Percentiles rank a stretch among this genome's conserved stretches.
These are phyloP conservation scores for Neurospora sp. DNA, from an alignment of 495 filamentous ascomycete genomes.

Conservation along the genomic window DNA sequence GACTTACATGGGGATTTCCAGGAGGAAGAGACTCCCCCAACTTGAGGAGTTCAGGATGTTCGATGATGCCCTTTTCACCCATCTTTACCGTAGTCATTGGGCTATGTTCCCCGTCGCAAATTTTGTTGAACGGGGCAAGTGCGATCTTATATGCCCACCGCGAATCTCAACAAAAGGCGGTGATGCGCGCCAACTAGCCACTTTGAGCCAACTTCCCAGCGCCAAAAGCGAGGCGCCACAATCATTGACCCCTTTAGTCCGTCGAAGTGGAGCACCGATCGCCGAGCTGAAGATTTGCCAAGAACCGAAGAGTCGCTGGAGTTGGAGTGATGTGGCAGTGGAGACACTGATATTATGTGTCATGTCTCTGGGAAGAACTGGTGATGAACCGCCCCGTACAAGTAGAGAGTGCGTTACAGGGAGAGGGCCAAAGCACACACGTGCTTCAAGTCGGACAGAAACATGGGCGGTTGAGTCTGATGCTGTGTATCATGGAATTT, in stretches of 20 bases:
- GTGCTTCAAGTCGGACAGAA: neutral
- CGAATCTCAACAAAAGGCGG: neutral
- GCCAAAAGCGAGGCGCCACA: neutral
- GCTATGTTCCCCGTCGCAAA: neutral
- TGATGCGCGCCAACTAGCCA: neutral
- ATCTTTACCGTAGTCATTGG: neutral
- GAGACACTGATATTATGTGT: neutral
- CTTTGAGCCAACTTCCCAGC: neutral
- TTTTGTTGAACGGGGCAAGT: neutral
- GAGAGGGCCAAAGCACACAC: neutral
- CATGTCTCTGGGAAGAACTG: neutral
- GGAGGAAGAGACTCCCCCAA: constrained; percentile 8
- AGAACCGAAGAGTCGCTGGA: neutral
- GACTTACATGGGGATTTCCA: constrained; percentile 10
- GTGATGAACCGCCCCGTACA: neutral
- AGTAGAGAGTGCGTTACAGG: no score
- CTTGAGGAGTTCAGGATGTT: constrained; percentile 2
- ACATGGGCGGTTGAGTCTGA: neutral
- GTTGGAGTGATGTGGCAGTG: neutral
- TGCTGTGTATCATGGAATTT: neutral
- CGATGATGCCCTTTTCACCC: neutral
- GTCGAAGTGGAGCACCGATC: neutral
- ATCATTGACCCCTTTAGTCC: neutral
- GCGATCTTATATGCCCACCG: neutral
- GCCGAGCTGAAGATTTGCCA: neutral